A percentile compares a stretch with the other conserved stretches of the same genome.
Evolutionary conservation across 768 basidiomycete species (phyloP).

Genomic region (Mrakia gelida): DNA sequence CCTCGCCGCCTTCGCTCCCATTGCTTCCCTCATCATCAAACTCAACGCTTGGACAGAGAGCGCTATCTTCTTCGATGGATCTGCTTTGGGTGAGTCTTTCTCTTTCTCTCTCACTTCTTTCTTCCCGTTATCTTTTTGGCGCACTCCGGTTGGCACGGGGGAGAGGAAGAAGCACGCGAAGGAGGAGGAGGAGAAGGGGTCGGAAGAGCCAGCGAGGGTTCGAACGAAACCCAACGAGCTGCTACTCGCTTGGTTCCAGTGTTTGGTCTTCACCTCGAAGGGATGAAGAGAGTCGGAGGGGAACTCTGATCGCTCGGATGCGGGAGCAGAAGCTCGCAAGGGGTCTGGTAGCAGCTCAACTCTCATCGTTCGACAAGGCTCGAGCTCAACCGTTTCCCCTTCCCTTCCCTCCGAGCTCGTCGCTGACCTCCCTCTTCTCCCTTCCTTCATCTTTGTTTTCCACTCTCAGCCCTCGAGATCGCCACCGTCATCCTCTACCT

Average conservation of each 20-base stretch:
- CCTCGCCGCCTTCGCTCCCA: slow-evolving; percentile 71
- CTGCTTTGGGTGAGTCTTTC: slow-evolving; percentile 66
- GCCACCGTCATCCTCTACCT: slow-evolving; percentile 75
- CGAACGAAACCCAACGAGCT: no score
- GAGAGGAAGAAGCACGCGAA: neutral
- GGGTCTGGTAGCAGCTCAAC: no score
- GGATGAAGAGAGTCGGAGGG: no score
- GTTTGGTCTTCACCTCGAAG: no score
- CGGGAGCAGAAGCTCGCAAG: no score
- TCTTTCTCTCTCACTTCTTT: neutral
- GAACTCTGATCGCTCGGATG: no score
- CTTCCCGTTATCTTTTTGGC: slow-evolving; percentile 12
- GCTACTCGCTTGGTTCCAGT: no score
- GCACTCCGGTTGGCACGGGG: neutral
- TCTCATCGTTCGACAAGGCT: neutral
- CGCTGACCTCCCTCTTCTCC: neutral
- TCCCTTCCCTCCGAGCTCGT: neutral
- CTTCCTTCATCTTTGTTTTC: neutral
- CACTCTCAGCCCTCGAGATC: slow-evolving; percentile 60
- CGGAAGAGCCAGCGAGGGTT: no score
- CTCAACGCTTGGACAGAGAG: slow-evolving; percentile 84
- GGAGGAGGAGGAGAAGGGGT: neutral
- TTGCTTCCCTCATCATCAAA: slow-evolving; percentile 71
- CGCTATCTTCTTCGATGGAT: slow-evolving; percentile 92
- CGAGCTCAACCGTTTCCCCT: neutral